Evolutionary conservation across 768 basidiomycete species (phyloP).

Genomic region (Asterophora parasitica): DNA sequence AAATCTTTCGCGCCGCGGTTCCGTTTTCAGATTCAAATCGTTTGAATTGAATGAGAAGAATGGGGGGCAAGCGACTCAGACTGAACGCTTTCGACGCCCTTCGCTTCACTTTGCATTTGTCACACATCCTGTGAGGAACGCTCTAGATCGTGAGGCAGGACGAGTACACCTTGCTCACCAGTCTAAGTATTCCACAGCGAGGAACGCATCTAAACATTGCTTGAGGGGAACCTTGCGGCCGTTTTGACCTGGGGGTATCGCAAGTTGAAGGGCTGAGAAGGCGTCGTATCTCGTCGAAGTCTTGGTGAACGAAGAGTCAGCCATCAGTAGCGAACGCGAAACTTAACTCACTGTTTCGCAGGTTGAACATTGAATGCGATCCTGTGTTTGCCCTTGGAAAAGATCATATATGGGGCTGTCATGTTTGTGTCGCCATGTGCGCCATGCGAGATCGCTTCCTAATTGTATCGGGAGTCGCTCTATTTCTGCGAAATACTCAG

Average conservation of each 20-base stretch:
- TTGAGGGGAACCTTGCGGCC: constrained; percentile 64
- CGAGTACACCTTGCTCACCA: constrained; percentile 51
- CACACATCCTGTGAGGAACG: constrained; percentile 73
- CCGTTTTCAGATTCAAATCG: constrained; percentile 87
- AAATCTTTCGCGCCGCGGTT: constrained; percentile 88
- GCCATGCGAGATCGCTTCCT: constrained; percentile 92
- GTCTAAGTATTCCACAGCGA: constrained; percentile 86
- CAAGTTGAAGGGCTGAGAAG: constrained; percentile 92
- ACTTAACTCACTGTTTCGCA: constrained; percentile 67
- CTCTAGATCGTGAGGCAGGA: neutral
- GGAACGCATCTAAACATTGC: constrained; percentile 85
- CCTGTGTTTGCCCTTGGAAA: constrained; percentile 97
- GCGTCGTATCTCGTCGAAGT: constrained; percentile 97
- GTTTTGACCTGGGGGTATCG: constrained; percentile 70
- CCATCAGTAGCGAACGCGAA: neutral
- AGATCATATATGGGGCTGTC: constrained; percentile 94
- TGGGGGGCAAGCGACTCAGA: constrained; percentile 87
- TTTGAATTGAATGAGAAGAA: constrained; percentile 89
- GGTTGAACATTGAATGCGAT: constrained; percentile 81
- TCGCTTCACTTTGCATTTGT: constrained; percentile 85
- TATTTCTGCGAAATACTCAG: constrained; percentile 82
- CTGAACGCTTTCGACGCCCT: constrained; percentile 84
- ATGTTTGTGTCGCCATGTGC: constrained; percentile 81
- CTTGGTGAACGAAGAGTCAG: constrained; percentile 33
- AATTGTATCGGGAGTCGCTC: constrained; percentile 83